A percentile compares a stretch with the other conserved stretches of the same genome.
These are phyloP conservation scores for Neurospora tetraspora DNA, from an alignment of 495 filamentous ascomycete genomes.

Conservation along the genomic window DNA sequence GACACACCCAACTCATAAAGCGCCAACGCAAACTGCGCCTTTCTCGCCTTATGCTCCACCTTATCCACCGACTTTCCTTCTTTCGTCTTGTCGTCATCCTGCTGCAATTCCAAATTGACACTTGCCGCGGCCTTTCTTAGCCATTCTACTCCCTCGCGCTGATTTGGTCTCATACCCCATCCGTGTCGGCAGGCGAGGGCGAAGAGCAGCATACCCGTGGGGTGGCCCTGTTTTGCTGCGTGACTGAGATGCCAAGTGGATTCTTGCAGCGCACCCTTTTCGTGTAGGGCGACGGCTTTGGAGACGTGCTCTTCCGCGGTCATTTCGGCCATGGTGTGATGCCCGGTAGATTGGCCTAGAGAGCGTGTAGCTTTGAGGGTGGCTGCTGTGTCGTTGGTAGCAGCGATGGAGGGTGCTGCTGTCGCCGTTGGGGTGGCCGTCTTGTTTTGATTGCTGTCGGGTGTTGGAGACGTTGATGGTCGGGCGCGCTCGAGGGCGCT, in stretches of 20 bases:
- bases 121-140: slow-evolving; percentile 76
- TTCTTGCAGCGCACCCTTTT: slow-evolving; percentile 73
- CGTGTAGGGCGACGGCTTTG: slow-evolving; percentile 80
- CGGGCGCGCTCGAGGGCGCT: slow-evolving; percentile 27
- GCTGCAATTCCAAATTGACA: slow-evolving; percentile 71
- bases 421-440: slow-evolving; percentile 34
- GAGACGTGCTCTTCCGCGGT: slow-evolving; percentile 78
- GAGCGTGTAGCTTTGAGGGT: slow-evolving; percentile 53
- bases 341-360: slow-evolving; percentile 9
- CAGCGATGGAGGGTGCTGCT: slow-evolving; percentile 3
- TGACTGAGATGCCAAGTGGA: slow-evolving; percentile 92
- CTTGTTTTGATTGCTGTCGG: slow-evolving; percentile 25
- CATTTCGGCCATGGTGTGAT: slow-evolving; percentile 43
- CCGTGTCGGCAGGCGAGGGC: slow-evolving; percentile 94
- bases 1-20: slow-evolving; percentile 96
- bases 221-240: slow-evolving; percentile 73
- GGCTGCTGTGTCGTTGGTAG: slow-evolving; percentile 56
- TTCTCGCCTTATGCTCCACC: slow-evolving; percentile 61
- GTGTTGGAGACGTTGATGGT: slow-evolving; percentile 26
- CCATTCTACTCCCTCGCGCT: slow-evolving; percentile 82
- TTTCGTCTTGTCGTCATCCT: slow-evolving; percentile 59
- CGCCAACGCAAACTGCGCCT: slow-evolving; percentile 86
- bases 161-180: slow-evolving; percentile 93
- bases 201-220: slow-evolving; percentile 91
- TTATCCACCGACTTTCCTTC: slow-evolving; percentile 54